Evolutionary conservation across 164 flowering plant species (phyloP), one percentile per base, ranked within the genome.

Genomic region (Sextonia rubra): DNA sequence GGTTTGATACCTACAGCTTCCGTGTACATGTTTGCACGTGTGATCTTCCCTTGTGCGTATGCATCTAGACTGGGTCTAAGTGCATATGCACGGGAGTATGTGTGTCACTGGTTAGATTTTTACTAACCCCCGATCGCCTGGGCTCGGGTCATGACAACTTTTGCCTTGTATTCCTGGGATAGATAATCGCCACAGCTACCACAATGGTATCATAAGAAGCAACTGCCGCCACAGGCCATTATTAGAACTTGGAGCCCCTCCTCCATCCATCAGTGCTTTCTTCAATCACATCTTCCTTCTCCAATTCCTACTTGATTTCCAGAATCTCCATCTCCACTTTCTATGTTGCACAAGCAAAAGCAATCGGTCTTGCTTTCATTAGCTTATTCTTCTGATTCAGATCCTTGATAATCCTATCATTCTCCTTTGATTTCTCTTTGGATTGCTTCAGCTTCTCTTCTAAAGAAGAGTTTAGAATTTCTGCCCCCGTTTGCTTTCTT

Each of bases 191-290:
- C 48, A 83, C 85, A 2, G 75, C 78, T 0, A 77, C 77, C 12
- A 75, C 80, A 72, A 83, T 52, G 56, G 86, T 81, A 32, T 86
- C 90, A 0, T 80, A 64, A 0, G 88, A 80, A 24, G 76, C 76
- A 3, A 67, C 76, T 0, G 78, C 86, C 14, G 78, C 75, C 1
- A 73, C 69, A 4, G 83, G 83, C 86, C 85, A n/a, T n/a, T n/a
- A 87, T 23, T 82, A 78, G 71, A 70, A 24, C 63, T 79, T 82
- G 77, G 69, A 65, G 25, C 79, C 60, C 66, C 69, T 70, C n/a
- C 0, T 18, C 32, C 7, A 65, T 79, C 56, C 62, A n/a, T n/a
- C 68, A 66, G 14, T 69, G 29, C 61, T 71, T 81, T 2, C 1
- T 66, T 23, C 65, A 22, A 20, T 25, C 17, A 14, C n/a, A 30